These are phyloP conservation scores for Dysphania ambrosioides DNA, from an alignment of 148 eudicot species.

Conservation along the genomic window DNA sequence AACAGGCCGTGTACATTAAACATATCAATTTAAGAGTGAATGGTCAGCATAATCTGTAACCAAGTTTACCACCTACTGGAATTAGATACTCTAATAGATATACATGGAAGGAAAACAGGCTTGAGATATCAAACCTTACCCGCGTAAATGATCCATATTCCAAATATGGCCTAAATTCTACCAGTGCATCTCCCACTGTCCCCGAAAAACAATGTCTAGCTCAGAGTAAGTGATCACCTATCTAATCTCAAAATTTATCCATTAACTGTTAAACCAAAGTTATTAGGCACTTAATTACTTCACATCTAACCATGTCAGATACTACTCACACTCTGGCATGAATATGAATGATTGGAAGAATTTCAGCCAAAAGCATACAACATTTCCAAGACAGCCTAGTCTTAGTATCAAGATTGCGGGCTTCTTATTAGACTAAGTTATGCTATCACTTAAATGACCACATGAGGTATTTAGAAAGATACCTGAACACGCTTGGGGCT, in stretches of 20 bases:
- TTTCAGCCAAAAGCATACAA: not conserved
- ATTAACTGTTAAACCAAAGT: not conserved
- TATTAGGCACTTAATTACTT: not conserved
- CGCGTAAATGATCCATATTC: not conserved
- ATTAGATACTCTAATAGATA: not conserved
- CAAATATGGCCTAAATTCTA: not conserved
- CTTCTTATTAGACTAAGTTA: not conserved
- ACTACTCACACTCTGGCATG: not conserved
- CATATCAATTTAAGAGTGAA: not conserved
- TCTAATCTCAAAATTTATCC: not conserved
- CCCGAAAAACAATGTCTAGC: constrained; percentile 2
- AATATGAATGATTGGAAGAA: not conserved
- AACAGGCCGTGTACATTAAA: not conserved
- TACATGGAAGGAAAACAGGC: not conserved
- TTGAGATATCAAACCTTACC: not conserved
- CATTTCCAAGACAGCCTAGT: not conserved
- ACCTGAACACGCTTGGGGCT: constrained; percentile 98
- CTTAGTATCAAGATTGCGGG: not conserved
- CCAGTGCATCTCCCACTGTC: not conserved
- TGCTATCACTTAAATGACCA: not conserved
- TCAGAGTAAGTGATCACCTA: not conserved
- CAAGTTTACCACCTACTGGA: not conserved
- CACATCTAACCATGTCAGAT: not conserved
- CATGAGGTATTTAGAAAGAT: constrained; percentile 7
- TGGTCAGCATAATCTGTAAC: not conserved